Conservation (phyloP, 176 grass and related monocot species). For the Hsuehochloa calcarea region DNA sequence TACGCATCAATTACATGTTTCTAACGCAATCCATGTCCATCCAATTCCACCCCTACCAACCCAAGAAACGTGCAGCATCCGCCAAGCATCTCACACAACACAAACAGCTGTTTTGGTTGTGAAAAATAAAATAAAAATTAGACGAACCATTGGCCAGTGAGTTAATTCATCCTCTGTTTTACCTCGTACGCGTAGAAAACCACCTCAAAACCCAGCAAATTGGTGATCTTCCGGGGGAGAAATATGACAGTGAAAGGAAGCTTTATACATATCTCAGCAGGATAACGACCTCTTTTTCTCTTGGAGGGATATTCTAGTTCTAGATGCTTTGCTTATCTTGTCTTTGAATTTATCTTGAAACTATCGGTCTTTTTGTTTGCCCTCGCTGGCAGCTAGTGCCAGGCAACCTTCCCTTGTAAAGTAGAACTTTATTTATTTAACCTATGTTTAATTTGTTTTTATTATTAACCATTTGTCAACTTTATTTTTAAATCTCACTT, state of each 20-base stretch:
- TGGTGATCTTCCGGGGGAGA: background rate
- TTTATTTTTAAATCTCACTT: too few species aligned
- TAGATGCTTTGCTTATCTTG: background rate
- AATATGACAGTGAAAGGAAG: background rate
- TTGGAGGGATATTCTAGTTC: constrained; percentile 24
- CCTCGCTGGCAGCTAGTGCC: background rate
- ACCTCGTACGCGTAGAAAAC: background rate
- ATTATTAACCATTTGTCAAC: too few species aligned
- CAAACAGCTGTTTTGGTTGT: background rate
- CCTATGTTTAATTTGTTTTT: too few species aligned
- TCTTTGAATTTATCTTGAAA: constrained; percentile 12
- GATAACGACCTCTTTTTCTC: background rate
- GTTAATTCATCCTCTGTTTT: too few species aligned
- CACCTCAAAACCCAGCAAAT: too few species aligned
- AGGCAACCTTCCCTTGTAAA: constrained; percentile 1
- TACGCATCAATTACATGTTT: constrained; percentile 41
- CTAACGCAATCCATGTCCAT: constrained; percentile 21
- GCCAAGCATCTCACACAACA: background rate
- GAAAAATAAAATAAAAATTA: background rate
- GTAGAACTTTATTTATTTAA: too few species aligned
- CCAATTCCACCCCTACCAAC: background rate
- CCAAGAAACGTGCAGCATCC: constrained; percentile 21
- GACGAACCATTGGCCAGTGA: background rate
- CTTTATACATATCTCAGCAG: background rate
- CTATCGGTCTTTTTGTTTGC: background rate